These are phyloP conservation scores for Starmera caribaea DNA, from an alignment of 805 yeast genomes.

Conservation along the genomic window DNA sequence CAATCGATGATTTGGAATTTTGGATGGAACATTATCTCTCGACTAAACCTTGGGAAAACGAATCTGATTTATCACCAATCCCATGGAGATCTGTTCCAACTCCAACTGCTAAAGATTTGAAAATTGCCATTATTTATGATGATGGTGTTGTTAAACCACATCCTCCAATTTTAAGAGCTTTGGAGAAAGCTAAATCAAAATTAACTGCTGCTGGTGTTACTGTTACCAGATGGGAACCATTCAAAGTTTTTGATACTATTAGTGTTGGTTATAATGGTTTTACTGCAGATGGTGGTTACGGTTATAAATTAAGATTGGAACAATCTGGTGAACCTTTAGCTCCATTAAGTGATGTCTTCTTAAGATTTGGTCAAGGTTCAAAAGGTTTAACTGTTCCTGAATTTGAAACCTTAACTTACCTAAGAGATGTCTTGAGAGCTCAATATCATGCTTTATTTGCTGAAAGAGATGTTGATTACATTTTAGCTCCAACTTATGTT, in stretches of 20 bases:
- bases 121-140: slow-evolving; percentile 53
- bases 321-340: slow-evolving; percentile 63
- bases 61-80: slow-evolving; percentile 23
- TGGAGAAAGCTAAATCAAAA: slow-evolving; percentile 43
- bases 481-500: slow-evolving; percentile 58
- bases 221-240: slow-evolving; percentile 46
- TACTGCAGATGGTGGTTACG: slow-evolving; percentile 58
- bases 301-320: slow-evolving; percentile 39
- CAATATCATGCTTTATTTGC: slow-evolving; percentile 46
- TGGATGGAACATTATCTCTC: slow-evolving; percentile 48
- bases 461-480: slow-evolving; percentile 49
- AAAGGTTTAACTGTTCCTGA: slow-evolving; percentile 35
- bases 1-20: slow-evolving; percentile 56
- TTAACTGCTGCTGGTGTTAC: slow-evolving; percentile 50
- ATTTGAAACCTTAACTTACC: slow-evolving; percentile 42
- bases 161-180: slow-evolving; percentile 52
- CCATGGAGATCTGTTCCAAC: slow-evolving; percentile 29
- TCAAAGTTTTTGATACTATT: slow-evolving; percentile 46
- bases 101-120: slow-evolving; percentile 33
- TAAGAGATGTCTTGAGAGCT: slow-evolving; percentile 50
- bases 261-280: slow-evolving; percentile 49
- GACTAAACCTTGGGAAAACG: slow-evolving; percentile 48
- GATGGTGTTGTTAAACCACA: slow-evolving; percentile 60
- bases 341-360: slow-evolving; percentile 53
- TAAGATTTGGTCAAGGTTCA: slow-evolving; percentile 52